A percentile compares a stretch with the other conserved stretches of the same genome.
phyloP scores from a whole-genome alignment of 768 basidiomycete species.

The Lentinula lateritia region DNA sequence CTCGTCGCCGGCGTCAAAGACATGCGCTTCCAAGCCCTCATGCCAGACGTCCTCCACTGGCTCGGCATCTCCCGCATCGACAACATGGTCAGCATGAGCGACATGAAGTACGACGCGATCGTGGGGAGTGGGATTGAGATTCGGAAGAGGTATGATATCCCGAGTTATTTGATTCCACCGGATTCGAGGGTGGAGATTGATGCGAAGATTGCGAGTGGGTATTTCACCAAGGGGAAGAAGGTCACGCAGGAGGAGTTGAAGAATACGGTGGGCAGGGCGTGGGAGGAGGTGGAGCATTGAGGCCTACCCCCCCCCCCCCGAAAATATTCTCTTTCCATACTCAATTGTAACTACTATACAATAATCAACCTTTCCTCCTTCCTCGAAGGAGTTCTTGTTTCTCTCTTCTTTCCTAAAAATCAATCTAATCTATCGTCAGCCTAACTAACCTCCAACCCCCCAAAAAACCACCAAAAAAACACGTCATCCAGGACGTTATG shows the following conservation, averaged over 20 bases:
- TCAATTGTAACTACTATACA: too few species aligned
- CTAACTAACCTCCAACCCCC: too few species aligned
- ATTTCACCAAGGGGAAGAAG: slow-evolving; percentile 79
- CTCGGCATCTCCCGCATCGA: slow-evolving; percentile 87
- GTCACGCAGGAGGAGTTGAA: slow-evolving; percentile 73
- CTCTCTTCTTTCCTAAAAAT: too few species aligned
- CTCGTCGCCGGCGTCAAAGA: slow-evolving; percentile 92
- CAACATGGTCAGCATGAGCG: slow-evolving; percentile 87
- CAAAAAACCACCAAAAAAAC: too few species aligned
- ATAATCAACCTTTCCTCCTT: too few species aligned
- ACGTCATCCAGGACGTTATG: too few species aligned
- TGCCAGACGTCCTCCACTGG: slow-evolving; percentile 97
- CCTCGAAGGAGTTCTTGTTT: too few species aligned
- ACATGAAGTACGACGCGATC: slow-evolving; percentile 94
- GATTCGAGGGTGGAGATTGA: slow-evolving; percentile 93
- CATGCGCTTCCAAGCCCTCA: slow-evolving; percentile 90
- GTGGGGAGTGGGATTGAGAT: slow-evolving; percentile 86
- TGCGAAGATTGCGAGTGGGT: slow-evolving; percentile 93
- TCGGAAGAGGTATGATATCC: slow-evolving; percentile 48
- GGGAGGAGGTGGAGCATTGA: slow-evolving; percentile 89
- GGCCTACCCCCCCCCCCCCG: too few species aligned
- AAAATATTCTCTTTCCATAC: background rate
- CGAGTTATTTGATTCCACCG: slow-evolving; percentile 63
- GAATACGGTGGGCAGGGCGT: slow-evolving; percentile 83
- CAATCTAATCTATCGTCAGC: too few species aligned